Evolutionary conservation across 2,329 filamentous ascomycete species (phyloP), one percentile per base, ranked within the genome.

Genomic region (Talaromyces sp.): DNA sequence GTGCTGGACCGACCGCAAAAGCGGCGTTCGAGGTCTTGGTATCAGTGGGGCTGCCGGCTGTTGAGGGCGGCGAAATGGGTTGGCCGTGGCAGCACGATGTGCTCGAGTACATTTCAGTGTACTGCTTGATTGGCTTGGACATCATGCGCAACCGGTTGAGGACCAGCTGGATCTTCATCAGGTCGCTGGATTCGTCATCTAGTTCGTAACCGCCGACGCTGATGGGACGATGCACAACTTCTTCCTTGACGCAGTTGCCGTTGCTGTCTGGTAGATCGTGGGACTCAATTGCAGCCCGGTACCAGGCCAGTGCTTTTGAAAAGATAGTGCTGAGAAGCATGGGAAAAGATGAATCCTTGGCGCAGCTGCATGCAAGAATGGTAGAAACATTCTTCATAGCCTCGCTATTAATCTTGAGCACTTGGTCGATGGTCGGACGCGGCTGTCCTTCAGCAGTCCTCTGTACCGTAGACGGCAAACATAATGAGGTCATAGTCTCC

Each of bases 241-340:
- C 62, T 10, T 65, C 66, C 58, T 52, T 64, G 62, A 45, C 49
- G 33, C 50, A 37, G 62, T 54, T 64, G 43, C 58, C 35, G 50
- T 33, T 58, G 50, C 43, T 43, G 19, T 56, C 31, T n/a, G 45
- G 17, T 19, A 49, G n/a, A 25, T 65, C 63, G 22, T 56, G 49
- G 10, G 61, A 57, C 6, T 56, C 50, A 19, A 61, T 63, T 27
- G 59, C 62, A 17, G 66, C 66, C 11, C 64, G 62, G 60, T 67
- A 67, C 66, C 66, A 67, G 2, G 66, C 59, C 66, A 67, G 47
- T 27, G 62, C 58, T 39, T 67, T 67, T n/a, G 49, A 63, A 27
- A 64, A 65, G 47, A 67, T 67, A n/a, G 62, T 60, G 37, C 57
- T 61, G 39, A 67, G 50, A 27, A 67, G 66, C 58, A 67, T 65